Conservation (phyloP, 192 early-diverging fungal genomes). For the Oehlia diaphana region DNA sequence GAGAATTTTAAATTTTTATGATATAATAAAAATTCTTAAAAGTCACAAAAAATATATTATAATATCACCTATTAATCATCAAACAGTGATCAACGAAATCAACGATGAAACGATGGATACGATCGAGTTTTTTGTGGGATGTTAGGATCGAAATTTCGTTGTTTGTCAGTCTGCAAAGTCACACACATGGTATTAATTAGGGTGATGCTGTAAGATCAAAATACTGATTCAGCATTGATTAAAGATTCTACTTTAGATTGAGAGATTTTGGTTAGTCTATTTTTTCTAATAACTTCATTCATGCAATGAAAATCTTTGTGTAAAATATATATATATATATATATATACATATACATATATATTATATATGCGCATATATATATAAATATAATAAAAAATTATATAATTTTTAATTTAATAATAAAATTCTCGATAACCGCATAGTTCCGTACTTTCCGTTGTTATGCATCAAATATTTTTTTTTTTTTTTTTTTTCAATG, state of each 20-base stretch:
- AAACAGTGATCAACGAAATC: background rate
- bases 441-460: background rate
- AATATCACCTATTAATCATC: background rate
- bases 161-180: constrained; percentile 4
- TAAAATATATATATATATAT: background rate
- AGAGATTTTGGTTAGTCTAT: background rate
- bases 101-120: background rate
- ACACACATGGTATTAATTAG: constrained; percentile 1
- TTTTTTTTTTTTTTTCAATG: background rate
- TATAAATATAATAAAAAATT: too few species aligned
- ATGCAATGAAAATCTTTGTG: constrained; percentile 14
- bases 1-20: background rate
- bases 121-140: constrained; percentile 1
- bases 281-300: background rate
- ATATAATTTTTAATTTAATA: too few species aligned
- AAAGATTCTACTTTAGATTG: background rate
- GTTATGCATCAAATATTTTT: too few species aligned
- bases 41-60: background rate
- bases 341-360: background rate
- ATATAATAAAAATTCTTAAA: background rate
- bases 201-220: constrained; percentile 5
- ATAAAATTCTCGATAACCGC: background rate
- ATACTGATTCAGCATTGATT: constrained; percentile 1
- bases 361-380: too few species aligned
- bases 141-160: background rate